Percentiles rank a stretch among this genome's conserved stretches.
Evolutionary conservation across 441 rosid genomes (phyloP).

Genomic region (Corymbia calophylla): DNA sequence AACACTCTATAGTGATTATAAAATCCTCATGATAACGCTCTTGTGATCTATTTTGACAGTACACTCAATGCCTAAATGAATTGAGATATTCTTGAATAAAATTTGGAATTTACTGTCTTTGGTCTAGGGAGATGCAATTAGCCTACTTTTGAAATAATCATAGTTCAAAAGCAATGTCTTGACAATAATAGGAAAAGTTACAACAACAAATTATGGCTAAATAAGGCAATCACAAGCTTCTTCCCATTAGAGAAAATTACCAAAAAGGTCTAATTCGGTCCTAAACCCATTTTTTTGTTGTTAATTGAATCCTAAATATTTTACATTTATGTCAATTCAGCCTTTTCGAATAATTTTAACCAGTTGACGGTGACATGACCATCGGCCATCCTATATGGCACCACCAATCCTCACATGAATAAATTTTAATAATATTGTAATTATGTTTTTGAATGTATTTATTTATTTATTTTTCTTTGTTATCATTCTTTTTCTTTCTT

Average conservation of each 20-base stretch:
- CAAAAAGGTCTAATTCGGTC: too few relatives aligned
- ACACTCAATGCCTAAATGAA: background rate
- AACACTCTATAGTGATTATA: accelerated
- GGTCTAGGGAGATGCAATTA: background rate
- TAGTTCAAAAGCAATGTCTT: background rate
- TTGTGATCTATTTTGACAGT: background rate
- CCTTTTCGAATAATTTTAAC: accelerated
- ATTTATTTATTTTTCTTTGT: too few relatives aligned
- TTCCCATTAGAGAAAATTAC: background rate
- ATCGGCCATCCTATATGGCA: accelerated
- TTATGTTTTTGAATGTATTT: accelerated
- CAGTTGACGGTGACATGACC: accelerated
- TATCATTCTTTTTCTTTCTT: too few relatives aligned
- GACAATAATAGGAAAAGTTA: background rate
- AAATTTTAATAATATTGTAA: too few relatives aligned
- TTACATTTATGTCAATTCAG: accelerated
- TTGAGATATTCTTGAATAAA: background rate
- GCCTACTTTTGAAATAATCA: background rate
- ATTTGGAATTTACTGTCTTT: background rate
- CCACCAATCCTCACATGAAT: accelerated
- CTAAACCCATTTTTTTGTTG: background rate
- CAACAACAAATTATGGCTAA: background rate
- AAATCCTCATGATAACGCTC: background rate
- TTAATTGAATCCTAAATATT: too few relatives aligned
- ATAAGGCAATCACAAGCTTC: background rate